A percentile compares a stretch with the other conserved stretches of the same genome.
phyloP scores from a whole-genome alignment of 1,284 basidiomycete species.

The Gomphus sp. region DNA sequence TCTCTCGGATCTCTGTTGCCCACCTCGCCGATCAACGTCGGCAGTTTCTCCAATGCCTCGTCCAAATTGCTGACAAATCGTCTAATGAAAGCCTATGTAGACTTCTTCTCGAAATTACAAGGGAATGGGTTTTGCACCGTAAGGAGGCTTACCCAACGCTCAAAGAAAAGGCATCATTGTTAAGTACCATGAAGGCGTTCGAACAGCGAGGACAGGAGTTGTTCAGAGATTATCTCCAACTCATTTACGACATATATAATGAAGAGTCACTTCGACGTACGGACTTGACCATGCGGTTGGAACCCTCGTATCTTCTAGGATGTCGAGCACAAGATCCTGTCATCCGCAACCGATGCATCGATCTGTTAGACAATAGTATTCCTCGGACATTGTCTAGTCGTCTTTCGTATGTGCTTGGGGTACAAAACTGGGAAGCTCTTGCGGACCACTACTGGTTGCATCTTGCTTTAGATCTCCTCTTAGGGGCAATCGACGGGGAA shows the following conservation, averaged over 20 bases:
- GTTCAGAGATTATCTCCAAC: constrained; percentile 79
- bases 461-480: constrained; percentile 82
- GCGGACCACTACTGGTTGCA: constrained; percentile 95
- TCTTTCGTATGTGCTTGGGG: constrained; percentile 85
- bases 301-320: constrained; percentile 90
- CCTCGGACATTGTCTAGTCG: constrained; percentile 77
- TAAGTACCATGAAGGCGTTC: constrained; percentile 88
- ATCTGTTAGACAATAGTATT: constrained; percentile 85
- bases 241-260: constrained; percentile 94
- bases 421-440: constrained; percentile 94
- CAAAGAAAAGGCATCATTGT: constrained; percentile 90
- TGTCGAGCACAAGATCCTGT: constrained; percentile 77
- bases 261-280: constrained; percentile 81
- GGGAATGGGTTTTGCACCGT: constrained; percentile 82
- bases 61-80: constrained; percentile 89
- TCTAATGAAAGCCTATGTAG: constrained; percentile 74
- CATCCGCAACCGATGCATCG: constrained; percentile 83
- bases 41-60: constrained; percentile 63
- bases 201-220: constrained; percentile 72
- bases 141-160: constrained; percentile 84
- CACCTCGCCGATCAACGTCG: constrained; percentile 64
- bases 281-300: constrained; percentile 90
- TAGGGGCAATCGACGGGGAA: constrained; percentile 76
- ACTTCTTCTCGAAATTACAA: constrained; percentile 81
- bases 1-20: constrained; percentile 56